phyloP scores from a whole-genome alignment of 306 rosid genomes.

The Luffa aegyptiaca region DNA sequence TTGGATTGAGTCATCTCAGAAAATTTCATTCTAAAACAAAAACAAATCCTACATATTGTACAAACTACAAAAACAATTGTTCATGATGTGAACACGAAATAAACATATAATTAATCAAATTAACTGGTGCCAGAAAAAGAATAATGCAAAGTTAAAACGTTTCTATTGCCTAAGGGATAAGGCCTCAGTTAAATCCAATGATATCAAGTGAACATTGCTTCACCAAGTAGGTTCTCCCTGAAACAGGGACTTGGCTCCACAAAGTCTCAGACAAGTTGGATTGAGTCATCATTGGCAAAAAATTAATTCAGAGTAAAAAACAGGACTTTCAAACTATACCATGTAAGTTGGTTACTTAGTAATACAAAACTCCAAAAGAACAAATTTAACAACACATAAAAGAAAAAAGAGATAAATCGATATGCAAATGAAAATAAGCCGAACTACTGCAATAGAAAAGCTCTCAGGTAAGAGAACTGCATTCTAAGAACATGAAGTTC shows the following conservation, averaged over 20 bases:
- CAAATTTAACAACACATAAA: too few relatives aligned
- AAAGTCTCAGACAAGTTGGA: constrained; percentile 27
- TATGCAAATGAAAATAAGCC: background rate
- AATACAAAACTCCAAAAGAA: too few relatives aligned
- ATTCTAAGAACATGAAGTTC: rapidly evolving
- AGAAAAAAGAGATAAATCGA: background rate
- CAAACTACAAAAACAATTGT: too few relatives aligned
- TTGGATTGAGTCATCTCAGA: constrained; percentile 37
- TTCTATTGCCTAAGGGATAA: too few relatives aligned
- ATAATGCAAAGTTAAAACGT: too few relatives aligned
- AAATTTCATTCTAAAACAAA: too few relatives aligned
- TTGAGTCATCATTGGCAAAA: background rate
- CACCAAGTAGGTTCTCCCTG: constrained; percentile 82
- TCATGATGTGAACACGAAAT: too few relatives aligned
- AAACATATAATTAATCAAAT: too few relatives aligned
- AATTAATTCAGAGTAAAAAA: background rate
- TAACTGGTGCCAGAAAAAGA: too few relatives aligned
- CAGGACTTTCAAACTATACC: too few relatives aligned
- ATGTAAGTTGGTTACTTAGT: too few relatives aligned
- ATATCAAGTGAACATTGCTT: constrained; percentile 39
- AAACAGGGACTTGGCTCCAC: constrained; percentile 52
- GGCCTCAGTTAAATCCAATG: constrained; percentile 36
- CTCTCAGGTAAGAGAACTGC: background rate
- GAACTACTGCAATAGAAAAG: background rate
- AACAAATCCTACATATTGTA: too few relatives aligned